Base-by-base conservation (phyloP, 2,329 filamentous ascomycete genomes). In the Fusarium staphyleae region DNA sequence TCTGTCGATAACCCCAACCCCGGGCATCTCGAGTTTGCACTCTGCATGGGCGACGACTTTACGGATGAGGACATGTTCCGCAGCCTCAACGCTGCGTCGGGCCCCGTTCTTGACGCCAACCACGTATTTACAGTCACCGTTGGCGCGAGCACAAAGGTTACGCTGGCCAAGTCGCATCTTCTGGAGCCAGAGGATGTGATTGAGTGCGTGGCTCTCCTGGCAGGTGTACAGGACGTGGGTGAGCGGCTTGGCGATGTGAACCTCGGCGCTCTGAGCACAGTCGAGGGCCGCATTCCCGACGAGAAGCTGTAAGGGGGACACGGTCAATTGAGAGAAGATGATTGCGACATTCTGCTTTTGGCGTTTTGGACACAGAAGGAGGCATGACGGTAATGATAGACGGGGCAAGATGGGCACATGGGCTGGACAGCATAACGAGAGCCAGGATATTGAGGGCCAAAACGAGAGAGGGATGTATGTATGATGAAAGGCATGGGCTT, bases 21-120 rank as follows among this genome's bases (percentile, higher is more conserved):
- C 5, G 75, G 85, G 43, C 82, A 83, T 46, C 84, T 93, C 0
- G 91, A 93, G 64, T 97, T 98, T 69, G 87, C 96, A 10, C 81
- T 98, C 44, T 99, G 95, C 74, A 78, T 93, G 56, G 95, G 95
- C 34, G 95, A 99, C 73, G 95, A 99, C 69, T 96, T 95, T 66
- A 99, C 95, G 5, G 95, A 99, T 70, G 95, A 99, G 81, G 93
- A 96, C 87, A 87, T 87, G 85, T 98, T 98, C 84, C 89, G 91
- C 49, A 88, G 91, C 12, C 81, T 98, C 36, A 86, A 86, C 66
- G 78, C 76, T 1, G 72, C 83, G 4, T 81, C 78, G 2, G 81
- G 77, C 72, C 82, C 68, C 69, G 87, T 75, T 73, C 81, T 69
- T 59, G 75, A 74, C 71, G 60, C 70, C 13, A 77, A 91, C 29